These are phyloP conservation scores for Punica granatum DNA, from an alignment of 345 rosid species.

Conservation along the genomic window DNA sequence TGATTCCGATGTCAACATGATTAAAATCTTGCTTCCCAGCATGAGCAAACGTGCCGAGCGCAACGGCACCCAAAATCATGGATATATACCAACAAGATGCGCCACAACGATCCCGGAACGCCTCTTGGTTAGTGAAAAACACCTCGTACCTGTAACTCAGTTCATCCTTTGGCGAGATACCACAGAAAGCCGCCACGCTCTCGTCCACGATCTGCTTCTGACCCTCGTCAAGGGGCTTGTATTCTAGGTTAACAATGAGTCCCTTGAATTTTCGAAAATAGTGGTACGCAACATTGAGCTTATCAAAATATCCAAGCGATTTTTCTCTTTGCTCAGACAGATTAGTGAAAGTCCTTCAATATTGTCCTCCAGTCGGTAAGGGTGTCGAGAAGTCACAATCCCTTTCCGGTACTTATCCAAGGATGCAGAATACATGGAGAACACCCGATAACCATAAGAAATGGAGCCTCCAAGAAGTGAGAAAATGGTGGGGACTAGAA, in stretches of 20 bases:
- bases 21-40: background rate
- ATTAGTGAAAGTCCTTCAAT: too few species aligned
- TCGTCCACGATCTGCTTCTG: slow-evolving; percentile 16
- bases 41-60: slow-evolving; percentile 31
- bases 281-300: slow-evolving; percentile 23
- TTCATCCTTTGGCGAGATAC: slow-evolving; percentile 37
- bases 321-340: too few species aligned
- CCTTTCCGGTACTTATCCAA: slow-evolving; percentile 41
- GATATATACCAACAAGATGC: slow-evolving; percentile 18
- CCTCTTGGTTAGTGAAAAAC: slow-evolving; percentile 32
- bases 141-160: slow-evolving; percentile 57
- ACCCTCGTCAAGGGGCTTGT: slow-evolving; percentile 39
- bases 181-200: slow-evolving; percentile 40
- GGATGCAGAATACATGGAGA: slow-evolving; percentile 45
- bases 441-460: slow-evolving; percentile 51
- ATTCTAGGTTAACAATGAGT: slow-evolving; percentile 45
- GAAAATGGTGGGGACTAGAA: slow-evolving; percentile 25
- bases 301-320: slow-evolving; percentile 11
- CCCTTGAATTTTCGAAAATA: slow-evolving; percentile 42
- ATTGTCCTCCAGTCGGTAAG: background rate
- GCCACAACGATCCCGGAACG: slow-evolving; percentile 21
- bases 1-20: slow-evolving; percentile 19
- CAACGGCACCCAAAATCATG: slow-evolving; percentile 39
- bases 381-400: background rate
- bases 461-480: slow-evolving; percentile 41